These are phyloP conservation scores for Stropharia rugosoannulata DNA, from an alignment of 768 basidiomycete genomes.

Conservation along the genomic window DNA sequence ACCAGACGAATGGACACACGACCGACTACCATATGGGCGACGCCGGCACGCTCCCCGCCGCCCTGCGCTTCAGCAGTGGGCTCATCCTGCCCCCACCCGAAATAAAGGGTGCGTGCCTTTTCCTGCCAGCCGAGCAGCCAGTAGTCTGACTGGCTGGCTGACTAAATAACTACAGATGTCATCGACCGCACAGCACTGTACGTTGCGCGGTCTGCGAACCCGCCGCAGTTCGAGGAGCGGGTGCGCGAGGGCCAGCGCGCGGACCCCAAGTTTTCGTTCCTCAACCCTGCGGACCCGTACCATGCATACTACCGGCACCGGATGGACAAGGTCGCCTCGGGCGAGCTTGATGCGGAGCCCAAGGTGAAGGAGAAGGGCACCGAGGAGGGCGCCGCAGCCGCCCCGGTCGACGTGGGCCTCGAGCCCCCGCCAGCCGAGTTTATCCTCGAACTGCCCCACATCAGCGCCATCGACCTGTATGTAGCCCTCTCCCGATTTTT, in stretches of 20 bases:
- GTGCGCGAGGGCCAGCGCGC: slow-evolving; percentile 94
- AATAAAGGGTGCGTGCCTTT: slow-evolving; percentile 75
- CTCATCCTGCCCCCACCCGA: slow-evolving; percentile 96
- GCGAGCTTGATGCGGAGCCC: slow-evolving; percentile 67
- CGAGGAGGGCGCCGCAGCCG: slow-evolving; percentile 30
- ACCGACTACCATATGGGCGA: slow-evolving; percentile 41
- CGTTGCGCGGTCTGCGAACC: slow-evolving; percentile 92
- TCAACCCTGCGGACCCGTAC: slow-evolving; percentile 96
- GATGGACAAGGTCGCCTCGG: slow-evolving; percentile 78
- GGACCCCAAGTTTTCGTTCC: slow-evolving; percentile 98
- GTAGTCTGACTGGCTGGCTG: slow-evolving; percentile 5
- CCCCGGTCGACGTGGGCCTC: slow-evolving; percentile 61
- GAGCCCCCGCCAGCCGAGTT: slow-evolving; percentile 85
- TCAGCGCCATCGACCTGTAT: slow-evolving; percentile 88
- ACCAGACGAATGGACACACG: slow-evolving; percentile 33
- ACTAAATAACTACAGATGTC: slow-evolving; percentile 55
- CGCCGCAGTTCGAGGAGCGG: slow-evolving; percentile 92
- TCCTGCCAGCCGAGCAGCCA: slow-evolving; percentile 4
- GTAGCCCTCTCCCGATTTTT: slow-evolving; percentile 32
- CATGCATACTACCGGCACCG: slow-evolving; percentile 97
- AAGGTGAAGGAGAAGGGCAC: slow-evolving; percentile 43
- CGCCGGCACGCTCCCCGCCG: slow-evolving; percentile 22
- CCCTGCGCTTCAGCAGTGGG: slow-evolving; percentile 69
- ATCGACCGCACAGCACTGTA: slow-evolving; percentile 94
- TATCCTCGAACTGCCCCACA: slow-evolving; percentile 81